Conservation (phyloP, 2,329 filamentous ascomycete species). For the Arachnomyces sp. region DNA sequence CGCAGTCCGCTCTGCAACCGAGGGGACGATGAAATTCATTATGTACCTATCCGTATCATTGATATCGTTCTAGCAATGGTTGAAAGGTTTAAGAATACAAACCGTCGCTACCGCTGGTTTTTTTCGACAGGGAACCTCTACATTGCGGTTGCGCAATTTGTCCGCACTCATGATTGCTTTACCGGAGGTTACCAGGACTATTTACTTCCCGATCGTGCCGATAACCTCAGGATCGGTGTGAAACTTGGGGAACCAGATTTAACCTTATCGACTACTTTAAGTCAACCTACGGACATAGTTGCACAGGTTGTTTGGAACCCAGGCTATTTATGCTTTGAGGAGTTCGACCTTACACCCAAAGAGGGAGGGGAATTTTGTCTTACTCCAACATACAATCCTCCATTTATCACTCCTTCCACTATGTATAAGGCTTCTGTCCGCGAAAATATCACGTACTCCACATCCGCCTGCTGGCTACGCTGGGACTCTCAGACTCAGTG, state of each 20-base stretch:
- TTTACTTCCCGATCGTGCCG: neutral
- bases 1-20: neutral
- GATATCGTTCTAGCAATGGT: conserved; percentile 8
- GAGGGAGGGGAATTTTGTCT: conserved; percentile 11
- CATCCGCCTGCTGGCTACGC: conserved; percentile 14
- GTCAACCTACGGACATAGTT: neutral
- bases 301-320: conserved; percentile 7
- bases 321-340: conserved; percentile 8
- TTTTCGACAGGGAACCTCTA: conserved; percentile 7
- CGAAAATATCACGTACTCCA: conserved; percentile 3
- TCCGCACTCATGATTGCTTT: conserved; percentile 14
- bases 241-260: neutral
- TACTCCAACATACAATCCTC: conserved; percentile 7
- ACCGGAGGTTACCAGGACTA: neutral
- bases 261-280: neutral
- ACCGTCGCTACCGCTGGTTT: conserved; percentile 6
- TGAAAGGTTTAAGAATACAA: neutral
- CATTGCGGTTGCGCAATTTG: conserved; percentile 8
- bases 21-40: neutral
- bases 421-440: conserved; percentile 4
- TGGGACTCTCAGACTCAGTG: conserved; percentile 11
- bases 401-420: neutral
- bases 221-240: conserved; percentile 4
- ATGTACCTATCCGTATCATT: conserved; percentile 7
- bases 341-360: neutral